Percentiles rank a stretch among this genome's conserved stretches.
Evolutionary conservation across 192 early-diverging fungal species (phyloP).

Genomic region (Globomyces pollinis-pini): DNA sequence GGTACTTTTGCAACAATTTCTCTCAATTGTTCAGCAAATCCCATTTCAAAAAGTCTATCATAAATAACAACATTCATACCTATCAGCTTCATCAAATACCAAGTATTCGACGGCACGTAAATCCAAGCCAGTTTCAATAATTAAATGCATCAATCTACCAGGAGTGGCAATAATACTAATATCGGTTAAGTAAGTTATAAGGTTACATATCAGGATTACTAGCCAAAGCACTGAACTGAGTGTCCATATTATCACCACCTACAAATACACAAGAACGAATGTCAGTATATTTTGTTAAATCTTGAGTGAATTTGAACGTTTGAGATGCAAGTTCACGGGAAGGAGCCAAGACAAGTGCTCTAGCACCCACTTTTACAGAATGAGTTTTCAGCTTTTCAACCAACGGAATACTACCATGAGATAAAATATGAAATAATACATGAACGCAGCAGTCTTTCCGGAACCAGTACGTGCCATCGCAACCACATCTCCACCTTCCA

Average conservation of each 20-base stretch:
- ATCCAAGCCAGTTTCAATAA: constrained; percentile 70
- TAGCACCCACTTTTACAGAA: constrained; percentile 67
- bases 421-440: constrained; percentile 39
- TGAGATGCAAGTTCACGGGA: constrained; percentile 95
- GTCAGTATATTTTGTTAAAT: constrained; percentile 89
- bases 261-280: constrained; percentile 80
- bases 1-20: constrained; percentile 85
- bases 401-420: constrained; percentile 50
- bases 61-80: constrained; percentile 97
- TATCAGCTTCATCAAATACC: constrained; percentile 49
- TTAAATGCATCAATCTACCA: constrained; percentile 85
- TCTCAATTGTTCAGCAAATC: constrained; percentile 89
- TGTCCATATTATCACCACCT: constrained; percentile 95
- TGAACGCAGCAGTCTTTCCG: constrained; percentile 93
- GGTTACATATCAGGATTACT: constrained; percentile 82
- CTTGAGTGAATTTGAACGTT: constrained; percentile 89
- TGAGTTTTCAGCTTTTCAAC: constrained; percentile 80
- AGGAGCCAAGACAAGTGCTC: constrained; percentile 74
- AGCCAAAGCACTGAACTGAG: constrained; percentile 90
- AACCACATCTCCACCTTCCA: constrained; percentile 88
- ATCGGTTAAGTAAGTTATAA: too few species aligned
- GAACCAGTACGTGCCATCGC: constrained; percentile 98
- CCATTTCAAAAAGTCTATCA: constrained; percentile 96
- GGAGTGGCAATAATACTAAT: neutral
- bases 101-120: constrained; percentile 66